Base-by-base conservation (phyloP, 345 rosid species). In the Hypericum perforatum region DNA sequence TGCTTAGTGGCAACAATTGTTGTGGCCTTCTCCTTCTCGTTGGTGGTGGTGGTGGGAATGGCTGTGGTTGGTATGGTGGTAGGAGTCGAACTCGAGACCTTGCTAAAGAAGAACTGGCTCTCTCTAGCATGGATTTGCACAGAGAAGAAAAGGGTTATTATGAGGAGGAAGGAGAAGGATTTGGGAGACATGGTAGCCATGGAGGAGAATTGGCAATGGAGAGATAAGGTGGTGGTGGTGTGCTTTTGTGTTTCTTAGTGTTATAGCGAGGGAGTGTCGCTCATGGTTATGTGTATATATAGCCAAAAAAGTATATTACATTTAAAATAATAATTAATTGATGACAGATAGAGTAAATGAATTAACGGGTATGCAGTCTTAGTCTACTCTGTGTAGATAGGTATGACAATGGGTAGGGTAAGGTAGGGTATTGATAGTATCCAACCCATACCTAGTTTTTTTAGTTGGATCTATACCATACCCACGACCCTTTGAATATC, bases 141-240 rank as follows among this genome's bases (percentile, higher is more conserved):
- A 50, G 60, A 65, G 49, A 67, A 65, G 49, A 67, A 53, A 40
- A 69, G 37, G 49, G 68, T 6, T 6, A 57, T n/a, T 42, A 62
- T 49, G 16, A 59, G 57, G 39, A 68, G 39, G 13, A 49, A 50
- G 43, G 62, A 8, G 41, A 68, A 9, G 51, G 56, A 16, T 11
- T 56, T 69, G 13, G 67, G 8, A 52, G 76, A 49, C 32, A 22
- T 22, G 51, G 39, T 9, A 48, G 71, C 69, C 77, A 73, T 73
- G 42, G 14, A 1, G 32, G 32, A 22, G 4, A 22, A 22, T 22
- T 22, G 32, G 6, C 4, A 45, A 41, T 15, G 9, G 12, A 16
- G 6, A 49, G 38, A 42, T 1, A 11, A 16, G 53, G 32, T 13
- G 43, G 13, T 14, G 46, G 0, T 15, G 14, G 16, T 22, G 9